Evolutionary conservation across 257 asterid species (phyloP).

Genomic region (Cruciata laevipes): DNA sequence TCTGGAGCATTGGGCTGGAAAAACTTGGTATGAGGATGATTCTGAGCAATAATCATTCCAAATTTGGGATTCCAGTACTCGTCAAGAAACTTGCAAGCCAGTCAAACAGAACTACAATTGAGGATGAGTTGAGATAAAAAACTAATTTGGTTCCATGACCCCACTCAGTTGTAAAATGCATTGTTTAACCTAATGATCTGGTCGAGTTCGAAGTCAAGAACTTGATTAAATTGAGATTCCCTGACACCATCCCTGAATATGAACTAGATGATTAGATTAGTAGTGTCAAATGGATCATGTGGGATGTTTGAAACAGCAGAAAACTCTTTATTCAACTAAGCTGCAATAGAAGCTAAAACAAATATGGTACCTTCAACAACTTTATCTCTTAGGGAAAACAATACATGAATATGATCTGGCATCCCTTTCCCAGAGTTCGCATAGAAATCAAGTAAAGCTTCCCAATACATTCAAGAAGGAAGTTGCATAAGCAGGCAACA

Average conservation of each 20-base stretch:
- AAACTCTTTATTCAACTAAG: too few relatives aligned
- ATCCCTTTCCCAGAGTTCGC: constrained; percentile 60
- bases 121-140: neutral
- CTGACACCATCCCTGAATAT: constrained; percentile 77
- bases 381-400: neutral
- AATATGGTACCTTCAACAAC: neutral
- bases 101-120: constrained; percentile 4
- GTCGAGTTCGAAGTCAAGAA: constrained; percentile 63
- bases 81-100: constrained; percentile 81
- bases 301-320: neutral
- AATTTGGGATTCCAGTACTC: constrained; percentile 78
- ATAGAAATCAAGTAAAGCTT: constrained; percentile 64
- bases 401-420: constrained; percentile 84
- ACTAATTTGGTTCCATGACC: too few relatives aligned
- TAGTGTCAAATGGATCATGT: neutral
- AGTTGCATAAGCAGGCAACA: neutral
- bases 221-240: constrained; percentile 81
- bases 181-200: constrained; percentile 61
- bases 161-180: neutral
- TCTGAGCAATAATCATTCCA: constrained; percentile 76
- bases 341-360: too few relatives aligned
- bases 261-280: neutral
- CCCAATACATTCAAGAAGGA: constrained; percentile 32
- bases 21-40: constrained; percentile 83
- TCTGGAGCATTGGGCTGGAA: constrained; percentile 76